Evolutionary conservation across 2,329 filamentous ascomycete species (phyloP).

Genomic region (Neofusicoccum laricinum): DNA sequence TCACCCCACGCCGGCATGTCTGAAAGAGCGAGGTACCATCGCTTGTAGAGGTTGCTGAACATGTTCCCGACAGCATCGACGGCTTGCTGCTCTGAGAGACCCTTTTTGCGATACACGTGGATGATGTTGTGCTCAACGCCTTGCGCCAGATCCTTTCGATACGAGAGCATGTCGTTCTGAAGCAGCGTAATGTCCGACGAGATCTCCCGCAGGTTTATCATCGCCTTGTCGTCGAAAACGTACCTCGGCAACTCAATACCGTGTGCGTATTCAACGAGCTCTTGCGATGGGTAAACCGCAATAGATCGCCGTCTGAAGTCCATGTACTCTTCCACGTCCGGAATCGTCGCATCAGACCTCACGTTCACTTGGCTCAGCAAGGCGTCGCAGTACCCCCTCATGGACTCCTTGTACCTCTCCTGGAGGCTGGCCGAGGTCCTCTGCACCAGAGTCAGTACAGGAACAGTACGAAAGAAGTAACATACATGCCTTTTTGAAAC

Average conservation of each 20-base stretch:
- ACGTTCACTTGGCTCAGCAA: background rate
- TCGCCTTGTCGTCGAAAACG: background rate
- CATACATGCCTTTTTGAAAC: background rate
- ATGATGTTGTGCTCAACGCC: constrained; percentile 3
- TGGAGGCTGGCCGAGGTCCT: background rate
- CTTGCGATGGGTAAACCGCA: background rate
- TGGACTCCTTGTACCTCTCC: background rate
- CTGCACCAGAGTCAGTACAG: background rate
- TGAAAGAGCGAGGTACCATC: background rate
- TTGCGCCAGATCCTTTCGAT: background rate
- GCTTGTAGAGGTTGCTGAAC: background rate
- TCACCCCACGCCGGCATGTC: background rate
- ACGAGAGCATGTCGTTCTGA: background rate
- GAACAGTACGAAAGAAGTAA: background rate
- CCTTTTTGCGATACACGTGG: background rate
- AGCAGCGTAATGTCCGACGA: background rate
- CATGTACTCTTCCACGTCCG: background rate
- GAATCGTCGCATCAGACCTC: background rate
- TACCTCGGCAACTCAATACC: background rate
- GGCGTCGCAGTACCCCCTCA: background rate
- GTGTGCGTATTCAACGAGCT: background rate
- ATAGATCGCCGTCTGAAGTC: background rate
- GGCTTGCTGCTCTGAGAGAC: background rate
- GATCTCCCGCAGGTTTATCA: background rate
- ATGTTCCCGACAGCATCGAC: background rate